Evolutionary conservation across 768 basidiomycete species (phyloP), one percentile per base, ranked within the genome.

Genomic region (Phaeolepiota aurea): DNA sequence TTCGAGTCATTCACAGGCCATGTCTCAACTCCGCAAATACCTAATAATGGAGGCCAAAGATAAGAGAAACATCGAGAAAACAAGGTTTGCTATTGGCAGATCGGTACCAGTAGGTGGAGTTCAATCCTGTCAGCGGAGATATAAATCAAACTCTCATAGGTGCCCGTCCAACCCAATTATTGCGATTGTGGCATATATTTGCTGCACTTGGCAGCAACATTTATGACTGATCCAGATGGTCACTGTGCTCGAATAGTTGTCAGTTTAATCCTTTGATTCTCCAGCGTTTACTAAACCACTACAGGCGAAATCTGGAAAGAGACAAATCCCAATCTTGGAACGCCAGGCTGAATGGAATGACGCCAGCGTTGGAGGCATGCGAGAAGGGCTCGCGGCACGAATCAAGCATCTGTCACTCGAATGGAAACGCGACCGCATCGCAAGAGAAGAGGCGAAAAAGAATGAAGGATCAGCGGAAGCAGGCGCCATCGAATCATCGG

Each of bases 161-260:
- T 92, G 3, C 94, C 94, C 3, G 65, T 68, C 16, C 96, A 99
- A 54, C 77, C 79, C 12, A 97, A 98, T 54, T 87, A 69, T 47
- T 87, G 82, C 53, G 93, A 97, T 57, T 99, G 96, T 49, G 96
- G 96, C 4, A 56, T 96, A 20, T 99, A 88, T 57, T 69, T 98
- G 10, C 66, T 98, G 9, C 91, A 98, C 53, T 89, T 89, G 38
- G 85, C 82, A 5, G 67, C 79, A 49, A 77, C 75, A 0, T 87
- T 98, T 54, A 75, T 96, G 59, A 61, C 54, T 5, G 62, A 83
- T 40, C 84, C 89, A 0, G 52, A 57, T 0, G 54, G 61, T 13
- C 76, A 80, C 43, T 64, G 68, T 39, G 47, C 65, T 5, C 59
- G 70, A 21, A 81, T 88, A 35, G 53, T 68, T 45, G 71, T 72